These are phyloP conservation scores for Pestalotiopsis sp. DNA, from an alignment of 2,329 filamentous ascomycete genomes.

Conservation along the genomic window DNA sequence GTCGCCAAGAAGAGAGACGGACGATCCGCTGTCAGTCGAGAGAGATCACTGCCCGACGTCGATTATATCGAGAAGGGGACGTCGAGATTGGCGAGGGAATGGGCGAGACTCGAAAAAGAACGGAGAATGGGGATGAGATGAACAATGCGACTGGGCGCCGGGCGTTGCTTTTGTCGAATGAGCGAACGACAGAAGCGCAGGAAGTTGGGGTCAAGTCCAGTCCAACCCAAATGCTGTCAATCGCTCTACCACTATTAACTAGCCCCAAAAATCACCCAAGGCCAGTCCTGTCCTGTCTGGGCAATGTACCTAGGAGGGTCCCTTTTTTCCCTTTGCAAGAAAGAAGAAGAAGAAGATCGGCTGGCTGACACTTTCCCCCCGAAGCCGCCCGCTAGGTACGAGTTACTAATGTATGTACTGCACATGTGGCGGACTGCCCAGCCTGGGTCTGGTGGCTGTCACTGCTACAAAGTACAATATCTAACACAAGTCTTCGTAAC, in stretches of 20 bases:
- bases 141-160: slow-evolving; percentile 5
- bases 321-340: not conserved
- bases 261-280: no score
- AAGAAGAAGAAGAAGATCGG: not conserved
- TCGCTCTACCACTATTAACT: no score
- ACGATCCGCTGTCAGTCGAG: not conserved
- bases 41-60: not conserved
- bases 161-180: slow-evolving; percentile 7
- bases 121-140: not conserved
- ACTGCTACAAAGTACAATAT: no score
- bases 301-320: not conserved
- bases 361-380: not conserved
- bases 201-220: not conserved
- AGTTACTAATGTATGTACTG: not conserved
- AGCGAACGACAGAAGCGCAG: not conserved
- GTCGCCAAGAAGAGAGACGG: no score
- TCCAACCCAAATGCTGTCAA: not conserved
- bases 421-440: no score
- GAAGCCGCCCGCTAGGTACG: not conserved
- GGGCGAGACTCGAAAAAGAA: slow-evolving; percentile 5
- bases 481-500: no score
- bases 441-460: no score
- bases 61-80: not conserved
- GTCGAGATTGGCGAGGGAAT: not conserved
- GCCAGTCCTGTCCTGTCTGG: not conserved